Evolutionary conservation across 1,284 basidiomycete genomes (phyloP).

Genomic region (Tremellales sp.): DNA sequence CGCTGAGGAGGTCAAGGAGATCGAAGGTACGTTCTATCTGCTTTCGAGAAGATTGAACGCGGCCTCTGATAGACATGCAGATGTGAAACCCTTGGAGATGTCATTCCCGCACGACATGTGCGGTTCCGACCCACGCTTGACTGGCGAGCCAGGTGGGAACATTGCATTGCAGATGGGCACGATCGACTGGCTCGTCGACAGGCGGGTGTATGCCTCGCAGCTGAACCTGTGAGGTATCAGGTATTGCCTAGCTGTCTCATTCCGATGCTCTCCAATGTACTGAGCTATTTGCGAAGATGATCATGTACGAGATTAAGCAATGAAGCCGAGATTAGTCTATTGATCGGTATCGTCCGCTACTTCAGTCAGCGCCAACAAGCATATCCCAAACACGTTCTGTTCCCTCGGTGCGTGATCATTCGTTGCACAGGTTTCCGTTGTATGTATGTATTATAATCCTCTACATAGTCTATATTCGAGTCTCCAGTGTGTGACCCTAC

Average conservation of each 20-base stretch:
- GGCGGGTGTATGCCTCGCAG: neutral
- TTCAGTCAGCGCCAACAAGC: too few species aligned
- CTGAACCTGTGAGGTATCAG: neutral
- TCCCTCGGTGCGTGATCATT: too few species aligned
- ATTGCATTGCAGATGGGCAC: neutral
- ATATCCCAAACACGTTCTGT: too few species aligned
- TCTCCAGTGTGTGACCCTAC: neutral
- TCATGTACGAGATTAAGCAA: too few species aligned
- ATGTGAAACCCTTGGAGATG: slow-evolving; percentile 1
- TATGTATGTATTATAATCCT: neutral
- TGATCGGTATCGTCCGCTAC: too few species aligned
- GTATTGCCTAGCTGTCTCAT: too few species aligned
- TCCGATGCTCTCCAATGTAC: too few species aligned
- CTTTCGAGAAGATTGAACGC: neutral
- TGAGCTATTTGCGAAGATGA: too few species aligned
- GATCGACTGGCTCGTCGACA: slow-evolving; percentile 1
- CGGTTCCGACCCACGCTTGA: slow-evolving; percentile 14
- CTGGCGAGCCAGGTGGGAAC: neutral
- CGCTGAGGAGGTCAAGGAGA: slow-evolving; percentile 18
- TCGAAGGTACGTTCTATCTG: slow-evolving; percentile 15
- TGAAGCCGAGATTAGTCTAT: too few species aligned
- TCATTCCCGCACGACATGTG: slow-evolving; percentile 12
- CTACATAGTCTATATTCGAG: neutral
- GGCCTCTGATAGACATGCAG: neutral
- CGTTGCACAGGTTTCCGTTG: neutral